Base-by-base conservation (phyloP, 176 grass and related monocot species). In the Pontederia paniculata region DNA sequence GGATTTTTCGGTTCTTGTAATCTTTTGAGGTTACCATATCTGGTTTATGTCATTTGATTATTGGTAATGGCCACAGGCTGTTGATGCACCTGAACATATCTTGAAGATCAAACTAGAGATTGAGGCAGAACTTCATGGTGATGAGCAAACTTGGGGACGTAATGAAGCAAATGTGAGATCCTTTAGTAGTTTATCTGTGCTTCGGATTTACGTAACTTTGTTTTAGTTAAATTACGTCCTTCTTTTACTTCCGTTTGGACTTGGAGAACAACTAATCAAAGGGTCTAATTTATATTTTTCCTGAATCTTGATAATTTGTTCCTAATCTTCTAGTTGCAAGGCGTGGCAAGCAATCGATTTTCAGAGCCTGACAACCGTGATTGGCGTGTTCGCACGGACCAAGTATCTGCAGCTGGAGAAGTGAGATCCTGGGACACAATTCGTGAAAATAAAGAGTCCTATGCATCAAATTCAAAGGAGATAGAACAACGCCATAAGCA, bases 401-500 rank as follows among this genome's bases (percentile, higher is more conserved):
- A 72, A 69, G 57, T 60, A 15, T 61, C 77, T 16, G 18, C 70
- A 28, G 63, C 60, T 45, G 58, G 45, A 45, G 93, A 91, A 61
- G 87, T 88, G 69, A 82, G 84, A 67, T 88, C 93, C 10, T 98
- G 94, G 94, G 87, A 88, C 63, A 77, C 80, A 44, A 71, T 91
- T 49, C 77, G 77, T 62, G 94, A 98, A 61, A 55, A 57, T 58
- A 95, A 85, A 70, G 84, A 74, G 70, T 59, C 74, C 62, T 75
- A 66, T 56, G 61, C 12, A 66, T 84, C 74, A 59, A 69, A 59
- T 66, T 72, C 71, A 37, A 78, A 74, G 69, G 63, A 76, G 43
- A 81, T 78, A 63, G 90, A 81, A 43, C 86, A 77, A 71, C 54
- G 66, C 68, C 82, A 62, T 75, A 84, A 59, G 51, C 83, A 84